Conservation (phyloP, 306 rosid genomes). For the Cucumis cinereus region DNA sequence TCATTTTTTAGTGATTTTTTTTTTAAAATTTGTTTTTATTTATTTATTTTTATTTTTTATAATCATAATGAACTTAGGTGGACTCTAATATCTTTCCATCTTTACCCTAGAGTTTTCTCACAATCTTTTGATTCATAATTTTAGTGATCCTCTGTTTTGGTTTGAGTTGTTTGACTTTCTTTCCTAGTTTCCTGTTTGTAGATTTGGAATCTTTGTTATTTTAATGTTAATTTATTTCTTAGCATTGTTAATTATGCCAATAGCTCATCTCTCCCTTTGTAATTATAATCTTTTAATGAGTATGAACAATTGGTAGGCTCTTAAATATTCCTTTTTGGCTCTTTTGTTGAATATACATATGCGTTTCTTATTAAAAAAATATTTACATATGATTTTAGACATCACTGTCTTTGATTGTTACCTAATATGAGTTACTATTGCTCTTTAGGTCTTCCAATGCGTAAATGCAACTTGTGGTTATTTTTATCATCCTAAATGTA, state of each 20-base stretch:
- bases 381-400: neutral
- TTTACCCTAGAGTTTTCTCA: neutral
- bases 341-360: no score
- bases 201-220: neutral
- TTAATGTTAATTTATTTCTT: neutral
- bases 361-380: no score
- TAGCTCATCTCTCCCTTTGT: neutral
- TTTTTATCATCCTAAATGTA: slow-evolving; percentile 80
- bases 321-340: no score
- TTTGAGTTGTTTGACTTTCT: neutral
- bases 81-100: neutral
- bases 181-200: neutral
- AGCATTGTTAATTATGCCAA: neutral
- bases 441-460: slow-evolving; percentile 65
- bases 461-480: slow-evolving; percentile 82
- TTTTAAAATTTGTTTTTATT: no score
- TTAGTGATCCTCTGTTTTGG: neutral
- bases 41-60: neutral
- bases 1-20: no score
- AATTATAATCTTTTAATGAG: no score
- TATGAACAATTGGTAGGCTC: no score
- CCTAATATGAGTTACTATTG: slow-evolving; percentile 16
- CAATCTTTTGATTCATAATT: neutral
- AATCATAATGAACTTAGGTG: neutral
- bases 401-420: neutral